Base-by-base conservation (phyloP, 805 yeast genomes). In the Grigorovia jiainica region DNA sequence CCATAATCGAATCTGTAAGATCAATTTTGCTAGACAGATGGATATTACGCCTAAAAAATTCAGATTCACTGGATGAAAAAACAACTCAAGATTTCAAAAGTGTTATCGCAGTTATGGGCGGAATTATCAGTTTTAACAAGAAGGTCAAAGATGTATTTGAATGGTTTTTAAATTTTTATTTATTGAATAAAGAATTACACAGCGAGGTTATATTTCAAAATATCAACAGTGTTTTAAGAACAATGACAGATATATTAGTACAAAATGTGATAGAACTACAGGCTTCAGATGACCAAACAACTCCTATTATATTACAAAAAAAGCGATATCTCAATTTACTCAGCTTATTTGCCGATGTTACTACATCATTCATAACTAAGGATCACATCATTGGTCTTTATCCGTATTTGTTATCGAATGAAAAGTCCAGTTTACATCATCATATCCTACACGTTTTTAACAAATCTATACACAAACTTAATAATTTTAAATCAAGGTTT, bases 371-470 rank as follows among this genome's bases (percentile, higher is more conserved):
- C 33, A 67, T 86, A 18, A 65, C 71, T 0, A 89, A 80, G 48
- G 82, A 82, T 40, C 87, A 83, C 47, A 65, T 87, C 19, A 59
- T 73, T 3, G 64, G 81, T 0, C 57, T 87, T n/a, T 79, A 78
- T 51, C 83, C 87, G 0, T 79, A 72, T 53, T 54, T 87, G 40
- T 59, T 75, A 0, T 74, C 75, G 25, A 80, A 75, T 16, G 55
- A 62, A 2, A 60, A 69, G 2, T 67, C 69, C 2, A 65, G 62
- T 20, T 50, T 64, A 2, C 58, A 71, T 6, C 67, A 78, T 25
- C 70, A 65, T 39, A 67, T 78, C 2, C 61, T 85, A 42, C 71
- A 69, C 40, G 73, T 84, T 3, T 70, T 83, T 46, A 69, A 70
- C 27, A 54, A 68, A 42, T 65, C 76, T 0, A 58, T 85, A 21